Conservation (phyloP, 352 stramenopile species). For the Pythium dissimile region DNA sequence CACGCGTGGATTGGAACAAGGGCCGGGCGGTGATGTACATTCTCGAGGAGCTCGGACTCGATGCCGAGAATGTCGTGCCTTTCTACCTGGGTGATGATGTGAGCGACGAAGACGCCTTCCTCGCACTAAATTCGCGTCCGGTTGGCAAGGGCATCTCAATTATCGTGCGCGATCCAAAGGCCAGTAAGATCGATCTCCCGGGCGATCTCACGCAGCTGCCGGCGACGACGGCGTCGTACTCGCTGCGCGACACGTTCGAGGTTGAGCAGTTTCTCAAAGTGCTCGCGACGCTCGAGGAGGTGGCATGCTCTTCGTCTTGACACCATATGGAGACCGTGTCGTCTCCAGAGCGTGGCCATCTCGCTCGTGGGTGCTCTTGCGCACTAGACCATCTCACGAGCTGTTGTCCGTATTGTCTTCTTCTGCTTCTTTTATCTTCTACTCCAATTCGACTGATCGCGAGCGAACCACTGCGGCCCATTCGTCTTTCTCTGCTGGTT, state of each 20-base stretch:
- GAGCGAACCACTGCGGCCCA: not conserved
- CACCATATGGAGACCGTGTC: slow-evolving; percentile 13
- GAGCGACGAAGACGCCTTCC: slow-evolving; percentile 74
- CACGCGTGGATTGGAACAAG: slow-evolving; percentile 81
- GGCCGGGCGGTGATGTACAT: slow-evolving; percentile 74
- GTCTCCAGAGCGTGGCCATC: slow-evolving; percentile 11
- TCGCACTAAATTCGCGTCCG: slow-evolving; percentile 40
- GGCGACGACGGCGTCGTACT: slow-evolving; percentile 50
- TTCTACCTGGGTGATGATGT: slow-evolving; percentile 83
- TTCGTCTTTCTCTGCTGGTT: not conserved
- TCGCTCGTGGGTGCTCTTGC: slow-evolving; percentile 1
- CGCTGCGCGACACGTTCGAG: slow-evolving; percentile 50
- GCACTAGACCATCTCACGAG: slow-evolving; percentile 11
- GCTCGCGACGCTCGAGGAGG: slow-evolving; percentile 39
- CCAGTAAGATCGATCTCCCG: slow-evolving; percentile 39
- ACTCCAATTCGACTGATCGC: not conserved
- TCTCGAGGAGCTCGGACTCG: slow-evolving; percentile 57
- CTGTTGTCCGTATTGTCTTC: slow-evolving; percentile 4
- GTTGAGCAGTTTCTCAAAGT: slow-evolving; percentile 55
- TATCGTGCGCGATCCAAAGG: slow-evolving; percentile 55
- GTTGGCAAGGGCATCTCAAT: slow-evolving; percentile 54
- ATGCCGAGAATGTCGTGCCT: slow-evolving; percentile 63
- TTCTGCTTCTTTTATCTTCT: not conserved
- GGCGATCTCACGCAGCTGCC: slow-evolving; percentile 44
- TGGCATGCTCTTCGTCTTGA: slow-evolving; percentile 29